Evolutionary conservation across 208 protist species (phyloP).

Genomic region (Jaenimonas drosophilae): DNA sequence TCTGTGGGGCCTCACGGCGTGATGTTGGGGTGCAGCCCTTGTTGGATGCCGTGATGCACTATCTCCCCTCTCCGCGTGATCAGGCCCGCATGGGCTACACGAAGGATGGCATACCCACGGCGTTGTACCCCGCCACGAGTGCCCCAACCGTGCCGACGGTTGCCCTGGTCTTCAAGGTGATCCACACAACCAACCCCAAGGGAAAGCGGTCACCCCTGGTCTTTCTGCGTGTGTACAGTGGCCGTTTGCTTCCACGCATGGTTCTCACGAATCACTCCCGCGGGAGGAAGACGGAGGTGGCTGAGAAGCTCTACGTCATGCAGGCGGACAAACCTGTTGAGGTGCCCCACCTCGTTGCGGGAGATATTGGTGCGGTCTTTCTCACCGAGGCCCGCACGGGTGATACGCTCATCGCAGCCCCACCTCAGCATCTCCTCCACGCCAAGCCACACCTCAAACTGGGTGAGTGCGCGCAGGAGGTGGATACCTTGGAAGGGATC

Average conservation of each 20-base stretch:
- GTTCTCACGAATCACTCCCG: slow-evolving; percentile 11
- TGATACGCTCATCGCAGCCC: slow-evolving; percentile 65
- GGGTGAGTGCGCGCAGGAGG: slow-evolving; percentile 21
- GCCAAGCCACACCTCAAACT: no score
- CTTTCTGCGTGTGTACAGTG: slow-evolving; percentile 90
- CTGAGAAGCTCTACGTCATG: slow-evolving; percentile 89
- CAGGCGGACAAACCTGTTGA: slow-evolving; percentile 72
- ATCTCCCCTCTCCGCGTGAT: slow-evolving; percentile 91
- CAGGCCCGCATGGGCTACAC: slow-evolving; percentile 39
- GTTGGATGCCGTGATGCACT: slow-evolving; percentile 81
- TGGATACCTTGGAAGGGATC: slow-evolving; percentile 77
- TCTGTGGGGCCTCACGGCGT: slow-evolving; percentile 87
- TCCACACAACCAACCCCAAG: slow-evolving; percentile 46
- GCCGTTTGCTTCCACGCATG: slow-evolving; percentile 48
- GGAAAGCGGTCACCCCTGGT: slow-evolving; percentile 72
- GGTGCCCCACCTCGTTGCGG: slow-evolving; percentile 57
- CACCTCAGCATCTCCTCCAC: slow-evolving; percentile 20
- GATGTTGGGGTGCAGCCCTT: slow-evolving; percentile 90
- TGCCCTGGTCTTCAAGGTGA: slow-evolving; percentile 92
- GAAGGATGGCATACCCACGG: slow-evolving; percentile 20
- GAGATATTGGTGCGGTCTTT: slow-evolving; percentile 77
- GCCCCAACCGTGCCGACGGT: slow-evolving; percentile 37
- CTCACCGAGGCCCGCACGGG: slow-evolving; percentile 54
- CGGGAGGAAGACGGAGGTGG: slow-evolving; percentile 19
- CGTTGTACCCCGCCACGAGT: slow-evolving; percentile 26